Evolutionary conservation across 2,329 filamentous ascomycete genomes (phyloP).

Genomic region (Xylaria sp.): DNA sequence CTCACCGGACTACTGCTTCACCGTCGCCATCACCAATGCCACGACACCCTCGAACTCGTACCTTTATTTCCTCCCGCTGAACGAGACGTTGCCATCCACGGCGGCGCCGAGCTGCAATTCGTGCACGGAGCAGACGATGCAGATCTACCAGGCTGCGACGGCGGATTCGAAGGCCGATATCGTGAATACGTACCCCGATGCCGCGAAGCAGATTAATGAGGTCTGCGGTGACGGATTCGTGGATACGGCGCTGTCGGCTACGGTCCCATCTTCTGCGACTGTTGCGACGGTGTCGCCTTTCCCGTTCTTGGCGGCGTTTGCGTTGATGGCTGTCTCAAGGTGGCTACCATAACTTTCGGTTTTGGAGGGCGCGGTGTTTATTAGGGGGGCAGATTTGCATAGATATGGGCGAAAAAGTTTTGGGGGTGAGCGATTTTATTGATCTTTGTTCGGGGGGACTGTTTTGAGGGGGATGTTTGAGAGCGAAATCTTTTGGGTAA

Average conservation of each 20-base stretch:
- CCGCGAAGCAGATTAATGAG: constrained; percentile 68
- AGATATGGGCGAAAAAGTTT: not conserved
- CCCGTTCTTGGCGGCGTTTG: constrained; percentile 24
- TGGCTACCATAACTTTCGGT: too few species aligned
- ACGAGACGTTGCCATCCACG: constrained; percentile 60
- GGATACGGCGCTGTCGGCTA: constrained; percentile 47
- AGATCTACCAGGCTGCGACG: constrained; percentile 66
- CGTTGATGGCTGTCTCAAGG: constrained; percentile 23
- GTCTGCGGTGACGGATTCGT: constrained; percentile 55
- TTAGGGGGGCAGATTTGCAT: not conserved
- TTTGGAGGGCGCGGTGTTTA: not conserved
- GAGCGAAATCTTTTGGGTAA: too few species aligned
- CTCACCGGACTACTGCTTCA: constrained; percentile 71
- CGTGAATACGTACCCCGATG: constrained; percentile 60
- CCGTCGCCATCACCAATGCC: constrained; percentile 73
- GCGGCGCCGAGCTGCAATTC: constrained; percentile 67
- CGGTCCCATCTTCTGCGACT: constrained; percentile 22
- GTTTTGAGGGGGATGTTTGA: too few species aligned
- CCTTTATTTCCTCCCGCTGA: constrained; percentile 81
- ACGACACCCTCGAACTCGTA: constrained; percentile 67
- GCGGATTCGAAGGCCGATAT: constrained; percentile 62
- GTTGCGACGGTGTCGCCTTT: constrained; percentile 18
- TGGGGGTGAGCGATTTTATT: too few species aligned
- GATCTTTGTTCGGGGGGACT: too few species aligned
- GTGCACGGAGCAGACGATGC: constrained; percentile 78